Evolutionary conservation across 257 asterid genomes (phyloP).

Genomic region (Capsicum baccatum): DNA sequence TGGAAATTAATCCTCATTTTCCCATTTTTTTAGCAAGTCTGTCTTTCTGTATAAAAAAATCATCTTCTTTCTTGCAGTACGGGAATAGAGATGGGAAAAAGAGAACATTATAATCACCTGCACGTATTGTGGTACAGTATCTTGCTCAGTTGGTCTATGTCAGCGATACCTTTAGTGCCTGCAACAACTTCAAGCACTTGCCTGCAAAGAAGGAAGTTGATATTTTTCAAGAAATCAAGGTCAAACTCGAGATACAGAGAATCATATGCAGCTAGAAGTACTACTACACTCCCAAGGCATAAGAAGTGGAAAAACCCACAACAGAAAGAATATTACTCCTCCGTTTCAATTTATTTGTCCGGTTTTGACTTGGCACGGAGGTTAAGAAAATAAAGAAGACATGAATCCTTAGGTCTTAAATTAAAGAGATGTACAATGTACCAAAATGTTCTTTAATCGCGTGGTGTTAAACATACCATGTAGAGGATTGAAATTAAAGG

Average conservation of each 20-base stretch:
- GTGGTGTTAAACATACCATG: too few relatives aligned
- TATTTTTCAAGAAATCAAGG: slow-evolving; percentile 25
- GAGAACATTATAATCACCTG: slow-evolving; percentile 52
- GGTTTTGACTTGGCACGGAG: too few relatives aligned
- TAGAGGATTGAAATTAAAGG: too few relatives aligned
- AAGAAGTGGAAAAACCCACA: too few relatives aligned
- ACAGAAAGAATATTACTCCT: too few relatives aligned
- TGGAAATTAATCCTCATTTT: background rate
- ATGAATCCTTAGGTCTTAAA: too few relatives aligned
- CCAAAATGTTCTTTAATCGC: too few relatives aligned
- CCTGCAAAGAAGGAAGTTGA: slow-evolving; percentile 43
- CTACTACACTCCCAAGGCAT: background rate
- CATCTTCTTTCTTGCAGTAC: background rate
- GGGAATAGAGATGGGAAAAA: background rate
- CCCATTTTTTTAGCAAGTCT: background rate
- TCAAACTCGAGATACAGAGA: slow-evolving; percentile 12
- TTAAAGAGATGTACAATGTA: too few relatives aligned
- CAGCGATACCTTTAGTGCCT: slow-evolving; percentile 82
- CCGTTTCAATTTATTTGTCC: too few relatives aligned
- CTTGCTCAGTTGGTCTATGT: slow-evolving; percentile 74
- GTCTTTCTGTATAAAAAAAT: background rate
- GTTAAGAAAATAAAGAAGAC: too few relatives aligned
- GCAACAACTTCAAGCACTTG: slow-evolving; percentile 98
- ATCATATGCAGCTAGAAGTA: slow-evolving; percentile 14
- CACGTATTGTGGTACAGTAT: slow-evolving; percentile 85